Evolutionary conservation across 495 filamentous ascomycete genomes (phyloP), one percentile per base, ranked within the genome.

Genomic region (Annulohypoxylon maeteangense): DNA sequence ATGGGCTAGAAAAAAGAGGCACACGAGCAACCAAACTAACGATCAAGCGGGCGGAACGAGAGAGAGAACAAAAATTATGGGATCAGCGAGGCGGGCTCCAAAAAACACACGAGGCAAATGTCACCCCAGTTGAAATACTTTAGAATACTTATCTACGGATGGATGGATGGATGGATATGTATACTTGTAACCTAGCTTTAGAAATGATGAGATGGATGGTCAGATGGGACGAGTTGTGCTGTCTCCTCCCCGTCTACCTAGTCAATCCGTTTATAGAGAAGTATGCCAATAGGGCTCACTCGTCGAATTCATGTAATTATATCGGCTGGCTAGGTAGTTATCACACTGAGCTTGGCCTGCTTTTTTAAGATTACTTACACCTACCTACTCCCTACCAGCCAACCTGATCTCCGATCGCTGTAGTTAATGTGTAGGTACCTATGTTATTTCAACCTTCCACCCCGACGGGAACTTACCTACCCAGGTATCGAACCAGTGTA

Each of bases 1-100:
- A 38, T n/a, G 36, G 54, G 38, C 23, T 44, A 59, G 65, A 44
- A 32, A 59, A 61, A 44, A 51, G 16, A 59, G n/a, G 2, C 42
- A 48, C 48, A 18, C 11, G 23, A 55, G 20, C 48, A 36, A 63
- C 22, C 31, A 50, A 48, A 40, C 31, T 42, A 50, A 47, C 40
- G 65, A 40, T 40, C 36, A 40, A 68, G 48, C 31, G 16, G 16
- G 31, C 38, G 50, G 23, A 20, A 22, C 23, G 40, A 44, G 18
- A 16, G 3, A 20, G 36, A 47, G 25, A 47, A n/a, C n/a, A 29
- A 16, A 40, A 29, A 45, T 50, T 12, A 51, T 57, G 42, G 40
- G 62, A 45, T 29, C 32, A 62, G 62, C 42, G 34, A 56, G 22
- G 54, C 31, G 23, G 23, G 22, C 10, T 48, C 23, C 12, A 20